These are phyloP conservation scores for Aegilops umbellulata DNA, from an alignment of 176 grass and related monocot genomes.

Conservation along the genomic window DNA sequence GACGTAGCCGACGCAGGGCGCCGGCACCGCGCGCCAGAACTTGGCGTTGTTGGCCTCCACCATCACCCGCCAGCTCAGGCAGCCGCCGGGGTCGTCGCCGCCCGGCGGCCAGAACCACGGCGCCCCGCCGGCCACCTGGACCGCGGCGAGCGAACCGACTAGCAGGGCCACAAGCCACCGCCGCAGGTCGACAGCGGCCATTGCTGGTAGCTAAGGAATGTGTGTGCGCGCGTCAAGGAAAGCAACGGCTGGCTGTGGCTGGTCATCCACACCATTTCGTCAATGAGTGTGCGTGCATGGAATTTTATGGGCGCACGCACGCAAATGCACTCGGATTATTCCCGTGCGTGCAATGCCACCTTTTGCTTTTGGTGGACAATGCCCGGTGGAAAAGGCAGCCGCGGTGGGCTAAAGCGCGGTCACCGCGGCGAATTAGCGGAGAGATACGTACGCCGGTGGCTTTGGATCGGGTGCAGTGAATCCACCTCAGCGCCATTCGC, in stretches of 20 bases:
- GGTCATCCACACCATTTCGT: neutral
- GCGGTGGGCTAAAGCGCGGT: neutral
- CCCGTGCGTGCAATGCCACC: neutral
- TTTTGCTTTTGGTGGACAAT: neutral
- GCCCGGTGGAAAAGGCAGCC: neutral
- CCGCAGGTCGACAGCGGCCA: neutral
- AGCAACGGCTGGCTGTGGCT: neutral
- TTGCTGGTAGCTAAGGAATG: neutral
- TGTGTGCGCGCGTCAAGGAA: neutral
- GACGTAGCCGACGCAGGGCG: conserved; percentile 59
- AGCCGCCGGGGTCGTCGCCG: conserved; percentile 34
- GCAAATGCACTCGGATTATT: neutral
- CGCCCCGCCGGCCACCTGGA: neutral
- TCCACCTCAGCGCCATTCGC: conserved; percentile 2
- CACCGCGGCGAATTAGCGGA: neutral
- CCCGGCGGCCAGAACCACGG: conserved; percentile 30
- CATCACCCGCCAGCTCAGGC: conserved; percentile 75
- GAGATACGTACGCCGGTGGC: neutral
- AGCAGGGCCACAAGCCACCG: neutral
- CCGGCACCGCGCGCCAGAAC: conserved; percentile 54
- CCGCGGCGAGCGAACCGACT: neutral
- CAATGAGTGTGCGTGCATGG: neutral
- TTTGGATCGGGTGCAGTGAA: conserved; percentile 19
- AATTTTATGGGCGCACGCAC: conserved; percentile 17
- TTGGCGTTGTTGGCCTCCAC: conserved; percentile 81